Base-by-base conservation (phyloP, 73 alveolate genomes). In the Tetrahymena malaccensis region DNA sequence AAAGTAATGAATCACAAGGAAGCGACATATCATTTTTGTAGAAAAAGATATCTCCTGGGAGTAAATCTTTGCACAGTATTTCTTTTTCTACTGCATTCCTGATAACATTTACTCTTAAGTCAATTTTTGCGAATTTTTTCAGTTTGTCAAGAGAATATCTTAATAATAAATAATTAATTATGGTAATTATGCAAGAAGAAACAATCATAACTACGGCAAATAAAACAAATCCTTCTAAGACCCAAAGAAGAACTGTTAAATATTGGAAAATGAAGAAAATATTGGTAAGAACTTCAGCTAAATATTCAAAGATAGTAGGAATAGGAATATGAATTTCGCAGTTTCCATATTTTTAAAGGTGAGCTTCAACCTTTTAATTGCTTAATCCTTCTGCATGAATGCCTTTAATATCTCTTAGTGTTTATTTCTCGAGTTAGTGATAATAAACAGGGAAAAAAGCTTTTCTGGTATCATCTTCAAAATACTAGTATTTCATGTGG, bases 1-100 rank as follows among this genome's bases (percentile, higher is more conserved):
- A 38, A 34, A 97, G 93, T 34, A 97, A 93, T 25, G 98, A 97
- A 95, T 97, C 98, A 95, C 98, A 97, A 31, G 98, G 98, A 40
- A 97, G 89, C 6, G 96, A 96, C 95, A 89, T 85, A 16, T 95
- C 94, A 35, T 95, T 95, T 55, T 43, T 34, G 19, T 85, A 85
- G 19, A 93, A 94, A 44, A 95, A 85, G 27, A 95, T 22, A 95
- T 95, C 97, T 9, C 97, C 97, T 33, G 97, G 97, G 0, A 95
- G 95, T 50, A 95, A 95, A 50, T 95, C 97, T 21, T 50, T 10
- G 34, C 95, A 85, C 22, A 85, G 35, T 3, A 95, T 44, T 56
- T 25, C 35, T 15, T 35, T 31, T 8, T 85, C 93, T 33, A 25
- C 17, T 16, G 43, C 85, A 8, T 93, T 27, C 89, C 97, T 89